phyloP scores from a whole-genome alignment of 176 grass and related monocot genomes.

The Carex myosuroides region DNA sequence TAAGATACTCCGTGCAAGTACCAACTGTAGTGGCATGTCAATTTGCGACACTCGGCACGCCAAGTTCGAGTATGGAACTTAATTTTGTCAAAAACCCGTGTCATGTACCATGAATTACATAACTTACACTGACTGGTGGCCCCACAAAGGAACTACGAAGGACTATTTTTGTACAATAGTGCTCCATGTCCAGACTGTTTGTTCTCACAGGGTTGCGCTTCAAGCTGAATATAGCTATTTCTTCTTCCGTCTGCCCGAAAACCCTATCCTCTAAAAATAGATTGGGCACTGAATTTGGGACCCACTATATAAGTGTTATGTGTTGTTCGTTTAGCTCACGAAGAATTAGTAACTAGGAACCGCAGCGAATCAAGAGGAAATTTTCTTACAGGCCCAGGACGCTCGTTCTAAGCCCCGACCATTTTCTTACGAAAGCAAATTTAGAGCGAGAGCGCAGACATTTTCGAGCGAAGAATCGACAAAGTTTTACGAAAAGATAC shows the following conservation, averaged over 20 bases:
- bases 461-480: slow-evolving; percentile 1
- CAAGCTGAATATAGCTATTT: neutral
- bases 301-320: neutral
- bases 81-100: neutral
- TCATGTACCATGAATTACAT: neutral
- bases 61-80: neutral
- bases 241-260: neutral
- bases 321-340: neutral
- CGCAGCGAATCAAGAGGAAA: neutral
- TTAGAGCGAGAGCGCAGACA: slow-evolving; percentile 11
- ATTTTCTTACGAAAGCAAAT: slow-evolving; percentile 7
- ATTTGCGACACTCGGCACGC: neutral
- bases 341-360: neutral
- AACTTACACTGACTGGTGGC: neutral
- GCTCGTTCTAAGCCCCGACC: slow-evolving; percentile 8
- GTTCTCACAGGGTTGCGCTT: neutral
- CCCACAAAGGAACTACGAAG: neutral
- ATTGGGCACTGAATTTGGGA: neutral
- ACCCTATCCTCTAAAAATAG: neutral
- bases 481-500: neutral
- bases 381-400: neutral
- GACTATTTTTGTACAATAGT: neutral
- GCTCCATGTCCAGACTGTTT: neutral
- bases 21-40: neutral
- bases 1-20: slow-evolving; percentile 15